Evolutionary conservation across 768 basidiomycete genomes (phyloP), one percentile per base, ranked within the genome.

Genomic region (Tulasnella calospora): DNA sequence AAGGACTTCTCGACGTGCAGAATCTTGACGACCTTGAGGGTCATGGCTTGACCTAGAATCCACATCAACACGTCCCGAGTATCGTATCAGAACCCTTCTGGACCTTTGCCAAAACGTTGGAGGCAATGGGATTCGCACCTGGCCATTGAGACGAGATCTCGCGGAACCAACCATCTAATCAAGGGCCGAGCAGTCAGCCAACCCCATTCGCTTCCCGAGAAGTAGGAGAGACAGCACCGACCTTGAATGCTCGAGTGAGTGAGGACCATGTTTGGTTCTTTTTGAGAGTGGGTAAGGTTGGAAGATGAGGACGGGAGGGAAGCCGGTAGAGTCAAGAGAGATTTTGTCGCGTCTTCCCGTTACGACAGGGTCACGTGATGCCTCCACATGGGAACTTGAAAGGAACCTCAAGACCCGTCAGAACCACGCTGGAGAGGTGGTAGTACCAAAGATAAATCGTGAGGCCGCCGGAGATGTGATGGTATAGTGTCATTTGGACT

Each of bases 121-220:
- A 67, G 61, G 30, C 30, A 27, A 67, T 5, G 33, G 6, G 6
- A 27, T 67, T 83, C 83, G 84, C 84, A 76, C 75, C 75, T 8
- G 94, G 95, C 96, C 96, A 98, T 86, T 98, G 96, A 23, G 93
- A 89, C 36, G 93, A 94, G 82, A 95, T 92, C 86, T 98, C 96
- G 79, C 93, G 90, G 88, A 96, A 98, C 95, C 95, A 97, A 84
- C 96, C 95, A 87, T 96, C 95, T 91, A 69, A 33, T 23, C 35
- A 33, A n/a, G 23, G 81, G 35, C n/a, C 38, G 30, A 30, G 70
- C 23, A 74, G 36, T 79, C 40, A 38, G 30, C 27, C 30, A 67
- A 30, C 33, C 61, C 27, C 10, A 67, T 30, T 12, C 10, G 33
- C 35, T 35, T 17, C 10, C 15, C 3, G 21, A 3, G 61, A 13